phyloP scores from a whole-genome alignment of 208 protist species.

The Tetramitus jugosus region DNA sequence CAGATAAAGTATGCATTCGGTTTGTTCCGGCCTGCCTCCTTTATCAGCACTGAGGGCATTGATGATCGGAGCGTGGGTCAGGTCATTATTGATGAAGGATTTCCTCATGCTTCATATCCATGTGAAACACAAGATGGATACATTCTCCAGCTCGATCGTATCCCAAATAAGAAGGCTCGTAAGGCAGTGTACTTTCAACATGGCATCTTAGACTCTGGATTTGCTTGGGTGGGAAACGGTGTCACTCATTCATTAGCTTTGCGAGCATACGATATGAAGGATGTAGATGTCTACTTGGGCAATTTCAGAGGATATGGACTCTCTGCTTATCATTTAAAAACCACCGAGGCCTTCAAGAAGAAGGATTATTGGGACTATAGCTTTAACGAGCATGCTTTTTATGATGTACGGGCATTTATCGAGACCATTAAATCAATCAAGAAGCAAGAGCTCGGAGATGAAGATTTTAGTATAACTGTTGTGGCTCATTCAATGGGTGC shows the following conservation, averaged over 20 bases:
- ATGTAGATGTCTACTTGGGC: constrained; percentile 38
- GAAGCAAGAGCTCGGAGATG: constrained; percentile 28
- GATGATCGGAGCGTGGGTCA: constrained; percentile 5
- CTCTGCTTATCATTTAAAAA: background rate
- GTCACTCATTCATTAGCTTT: constrained; percentile 29
- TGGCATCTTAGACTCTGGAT: constrained; percentile 37
- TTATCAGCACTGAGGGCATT: background rate
- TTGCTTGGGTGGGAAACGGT: constrained; percentile 39
- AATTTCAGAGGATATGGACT: constrained; percentile 37
- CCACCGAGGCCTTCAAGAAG: constrained; percentile 23
- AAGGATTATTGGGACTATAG: constrained; percentile 42
- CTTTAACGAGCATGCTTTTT: constrained; percentile 43
- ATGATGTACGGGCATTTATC: constrained; percentile 39
- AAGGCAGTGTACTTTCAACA: constrained; percentile 43
- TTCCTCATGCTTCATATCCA: background rate
- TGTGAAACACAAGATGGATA: constrained; percentile 39
- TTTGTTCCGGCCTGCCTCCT: background rate
- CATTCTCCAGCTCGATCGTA: constrained; percentile 33
- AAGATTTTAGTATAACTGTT: background rate
- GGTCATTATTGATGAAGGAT: constrained; percentile 17
- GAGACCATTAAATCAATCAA: constrained; percentile 38
- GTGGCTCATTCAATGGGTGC: constrained; percentile 38
- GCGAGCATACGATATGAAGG: constrained; percentile 27
- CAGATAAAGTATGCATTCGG: background rate
- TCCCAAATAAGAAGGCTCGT: constrained; percentile 35